Base-by-base conservation (phyloP, 306 rosid genomes). In the Acacia confusa region DNA sequence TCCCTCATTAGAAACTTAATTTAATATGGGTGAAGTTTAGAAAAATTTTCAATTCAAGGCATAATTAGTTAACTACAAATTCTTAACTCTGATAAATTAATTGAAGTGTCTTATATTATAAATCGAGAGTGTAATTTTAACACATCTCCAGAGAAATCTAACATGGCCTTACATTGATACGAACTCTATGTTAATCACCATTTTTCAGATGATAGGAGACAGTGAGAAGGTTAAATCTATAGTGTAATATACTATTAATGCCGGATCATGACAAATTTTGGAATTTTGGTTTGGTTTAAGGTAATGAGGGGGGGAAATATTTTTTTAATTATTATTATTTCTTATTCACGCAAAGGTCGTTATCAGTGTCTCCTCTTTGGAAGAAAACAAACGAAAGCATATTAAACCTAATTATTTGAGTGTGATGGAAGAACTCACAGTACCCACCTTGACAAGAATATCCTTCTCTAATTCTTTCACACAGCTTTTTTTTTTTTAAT, bases 261-360 rank as follows among this genome's bases (percentile, higher is more conserved):
- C 60, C 61, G 61, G 61, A 20, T 53, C 10, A 20, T 6, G 61
- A n/a, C 61, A 53, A 53, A 53, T 10, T 57, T 57, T 15, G 64
- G 30, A 2, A 53, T 40, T 40, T 28, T 58, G 30, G 16, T 72
- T 52, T 19, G 19, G 25, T 38, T 24, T 22, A 81, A 82, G 57
- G 61, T 16, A 72, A 20, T 0, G 6, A 9, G 27, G 25, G 27
- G 3, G 1, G 7, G 7, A 20, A 20, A 53, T 1, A 0, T 20
- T 8, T 53, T 22, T 44, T 3, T 32, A 3, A 32, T 80, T 70
- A 78, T 60, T 7, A 57, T 83, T 52, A 81, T 81, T 81, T 86
- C 73, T 69, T 74, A 47, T 65, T 78, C 85, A 84, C 89, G 88
- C 86, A 68, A 87, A 79, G 83, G 88, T 84, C 85, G 5, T 38